phyloP scores from a whole-genome alignment of 306 rosid species.

The Lupinus albus region DNA sequence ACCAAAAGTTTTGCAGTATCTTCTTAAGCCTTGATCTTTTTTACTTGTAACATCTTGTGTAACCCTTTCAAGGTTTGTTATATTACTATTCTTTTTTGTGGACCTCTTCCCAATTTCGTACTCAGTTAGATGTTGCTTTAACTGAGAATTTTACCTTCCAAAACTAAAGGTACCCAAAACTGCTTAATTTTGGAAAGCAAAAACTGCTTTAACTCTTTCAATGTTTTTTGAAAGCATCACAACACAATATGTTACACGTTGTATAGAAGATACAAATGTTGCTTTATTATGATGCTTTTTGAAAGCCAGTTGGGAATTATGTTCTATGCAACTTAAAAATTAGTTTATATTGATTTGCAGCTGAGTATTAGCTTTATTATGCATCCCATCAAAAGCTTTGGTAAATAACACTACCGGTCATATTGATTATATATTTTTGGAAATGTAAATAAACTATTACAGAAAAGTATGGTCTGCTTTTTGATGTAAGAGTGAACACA shows the following conservation, averaged over 20 bases:
- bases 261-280: too few relatives aligned
- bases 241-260: too few relatives aligned
- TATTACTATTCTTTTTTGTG: constrained; percentile 28
- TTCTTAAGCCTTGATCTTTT: constrained; percentile 35
- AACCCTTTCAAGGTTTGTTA: constrained; percentile 26
- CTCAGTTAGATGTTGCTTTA: constrained; percentile 30
- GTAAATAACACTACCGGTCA: not conserved
- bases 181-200: too few relatives aligned
- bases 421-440: not conserved
- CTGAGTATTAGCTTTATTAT: not conserved
- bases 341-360: too few relatives aligned
- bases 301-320: not conserved
- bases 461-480: not conserved
- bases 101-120: constrained; percentile 16
- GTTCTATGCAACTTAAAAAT: too few relatives aligned
- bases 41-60: constrained; percentile 33
- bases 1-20: constrained; percentile 41
- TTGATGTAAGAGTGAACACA: not conserved
- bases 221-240: too few relatives aligned
- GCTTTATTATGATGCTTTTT: constrained; percentile 16
- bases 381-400: not conserved
- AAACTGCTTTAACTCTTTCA: too few relatives aligned
- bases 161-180: too few relatives aligned
- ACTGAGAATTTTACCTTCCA: not conserved
- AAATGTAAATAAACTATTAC: not conserved